Evolutionary conservation across 2,329 filamentous ascomycete genomes (phyloP).

Genomic region (Oidium heveae): DNA sequence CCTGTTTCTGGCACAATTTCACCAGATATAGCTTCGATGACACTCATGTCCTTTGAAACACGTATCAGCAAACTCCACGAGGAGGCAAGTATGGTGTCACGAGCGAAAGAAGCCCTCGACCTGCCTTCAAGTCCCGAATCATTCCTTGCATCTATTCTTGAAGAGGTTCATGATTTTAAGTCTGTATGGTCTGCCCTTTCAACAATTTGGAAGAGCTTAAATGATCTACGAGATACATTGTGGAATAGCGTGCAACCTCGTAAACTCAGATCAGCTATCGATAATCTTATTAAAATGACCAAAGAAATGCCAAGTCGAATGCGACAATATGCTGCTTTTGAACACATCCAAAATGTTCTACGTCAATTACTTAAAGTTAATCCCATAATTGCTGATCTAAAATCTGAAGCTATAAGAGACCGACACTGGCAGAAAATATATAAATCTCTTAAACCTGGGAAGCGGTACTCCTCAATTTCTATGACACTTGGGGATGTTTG

Average conservation of each 20-base stretch:
- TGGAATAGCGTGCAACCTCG: conserved; percentile 93
- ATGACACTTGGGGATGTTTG: conserved; percentile 97
- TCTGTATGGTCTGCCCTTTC: conserved; percentile 92
- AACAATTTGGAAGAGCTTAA: conserved; percentile 88
- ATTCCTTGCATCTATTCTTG: conserved; percentile 60
- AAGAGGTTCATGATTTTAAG: conserved; percentile 96
- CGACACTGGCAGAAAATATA: conserved; percentile 96
- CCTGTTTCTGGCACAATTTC: conserved; percentile 86
- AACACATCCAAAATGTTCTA: conserved; percentile 83
- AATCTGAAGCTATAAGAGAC: conserved; percentile 88
- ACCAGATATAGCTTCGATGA: conserved; percentile 65
- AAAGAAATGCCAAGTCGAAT: conserved; percentile 98
- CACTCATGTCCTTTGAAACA: conserved; percentile 57
- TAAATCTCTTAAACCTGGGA: conserved; percentile 78
- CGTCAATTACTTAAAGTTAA: conserved; percentile 82
- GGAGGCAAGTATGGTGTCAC: conserved; percentile 80
- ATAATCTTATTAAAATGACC: conserved; percentile 86
- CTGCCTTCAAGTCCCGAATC: conserved; percentile 59
- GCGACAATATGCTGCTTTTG: conserved; percentile 98
- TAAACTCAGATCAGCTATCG: conserved; percentile 72
- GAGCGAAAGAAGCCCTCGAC: conserved; percentile 89
- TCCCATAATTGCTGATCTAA: conserved; percentile 62
- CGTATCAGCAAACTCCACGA: conserved; percentile 66
- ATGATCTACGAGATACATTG: conserved; percentile 72
- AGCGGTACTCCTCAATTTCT: conserved; percentile 78